Evolutionary conservation across 2,329 filamentous ascomycete genomes (phyloP), one percentile per base, ranked within the genome.

Genomic region (Aspergillus sp.): DNA sequence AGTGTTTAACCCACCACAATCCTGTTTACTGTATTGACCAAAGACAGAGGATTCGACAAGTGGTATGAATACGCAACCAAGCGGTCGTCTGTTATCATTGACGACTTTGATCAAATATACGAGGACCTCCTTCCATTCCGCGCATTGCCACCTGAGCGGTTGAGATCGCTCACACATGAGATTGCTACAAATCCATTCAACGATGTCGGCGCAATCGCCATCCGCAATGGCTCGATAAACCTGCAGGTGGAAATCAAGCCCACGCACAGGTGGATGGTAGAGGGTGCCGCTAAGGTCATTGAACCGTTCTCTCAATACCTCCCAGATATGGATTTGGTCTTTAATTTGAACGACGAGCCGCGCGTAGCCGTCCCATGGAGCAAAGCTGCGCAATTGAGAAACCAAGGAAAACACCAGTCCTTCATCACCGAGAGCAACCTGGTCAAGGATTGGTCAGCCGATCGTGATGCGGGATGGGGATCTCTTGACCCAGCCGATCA

Each of bases 281-380:
- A 78, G 27, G 78, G 78, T 20, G 68, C 78, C 1, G 66, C 73
- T 1, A 57, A 67, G 5, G 79, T 83, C 69, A 78, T 83, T 27
- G 67, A 72, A 32, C 69, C 72, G 1, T 81, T 83, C 53, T 69
- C 71, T 1, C 59, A 77, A 47, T 70, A 73, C 53, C 68, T 83
- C 25, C 81, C 81, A 0, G 80, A 83, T 50, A 83, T 84, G 80
- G 80, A 83, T 56, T 61, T 84, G 33, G 79, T 76, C 0, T 77
- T 83, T 64, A 83, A 83, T 51, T 58, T 83, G n/a, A 80, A 82
- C 50, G 79, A 83, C 52, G 79, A 82, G 55, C 73, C 73, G 42
- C 73, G 80, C 9, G 74, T 83, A 9, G 75, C 76, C 23, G 73
- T 82, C 2, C 78, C 79, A 0, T 77, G 71, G 61, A 66, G 70